phyloP scores from a whole-genome alignment of 768 basidiomycete species.

The Collybiopsis confluens region DNA sequence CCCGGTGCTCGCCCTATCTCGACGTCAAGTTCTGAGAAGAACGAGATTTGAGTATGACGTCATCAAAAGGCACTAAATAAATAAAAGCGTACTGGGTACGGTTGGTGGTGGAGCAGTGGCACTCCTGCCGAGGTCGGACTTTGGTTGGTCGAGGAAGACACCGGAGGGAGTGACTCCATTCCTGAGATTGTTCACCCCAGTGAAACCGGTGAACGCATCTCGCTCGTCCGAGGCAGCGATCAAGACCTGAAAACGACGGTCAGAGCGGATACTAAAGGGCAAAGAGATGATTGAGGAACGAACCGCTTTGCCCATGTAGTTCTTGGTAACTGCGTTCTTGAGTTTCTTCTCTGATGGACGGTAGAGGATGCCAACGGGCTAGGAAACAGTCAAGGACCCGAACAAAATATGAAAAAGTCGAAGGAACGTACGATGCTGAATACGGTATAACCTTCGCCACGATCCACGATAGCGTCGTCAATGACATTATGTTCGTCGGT shows the following conservation, averaged over 20 bases:
- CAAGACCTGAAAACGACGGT: conserved; percentile 50
- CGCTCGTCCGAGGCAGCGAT: conserved; percentile 75
- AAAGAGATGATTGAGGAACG: conserved; percentile 20
- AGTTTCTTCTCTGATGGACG: conserved; percentile 87
- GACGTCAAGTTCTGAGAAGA: conserved; percentile 23
- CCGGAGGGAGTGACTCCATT: conserved; percentile 65
- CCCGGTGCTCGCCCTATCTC: conserved; percentile 21
- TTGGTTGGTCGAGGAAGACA: conserved; percentile 44
- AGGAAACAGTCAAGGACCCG: neutral
- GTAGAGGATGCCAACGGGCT: conserved; percentile 90
- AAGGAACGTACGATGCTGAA: conserved; percentile 77
- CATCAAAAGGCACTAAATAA: conserved; percentile 10
- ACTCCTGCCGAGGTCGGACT: conserved; percentile 41
- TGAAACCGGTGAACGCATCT: conserved; percentile 80
- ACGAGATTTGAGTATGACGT: neutral
- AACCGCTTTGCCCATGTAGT: conserved; percentile 92
- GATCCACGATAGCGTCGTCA: conserved; percentile 81
- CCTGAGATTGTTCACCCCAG: conserved; percentile 68
- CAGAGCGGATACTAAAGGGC: neutral
- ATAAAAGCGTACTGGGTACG: conserved; percentile 5
- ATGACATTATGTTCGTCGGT: conserved; percentile 87
- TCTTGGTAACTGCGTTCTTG: conserved; percentile 78
- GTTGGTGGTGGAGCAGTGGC: conserved; percentile 40
- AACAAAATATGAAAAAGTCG: neutral
- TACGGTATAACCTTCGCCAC: conserved; percentile 85